Evolutionary conservation across 805 yeast genomes (phyloP).

Genomic region (Blastobotrys robertii): DNA sequence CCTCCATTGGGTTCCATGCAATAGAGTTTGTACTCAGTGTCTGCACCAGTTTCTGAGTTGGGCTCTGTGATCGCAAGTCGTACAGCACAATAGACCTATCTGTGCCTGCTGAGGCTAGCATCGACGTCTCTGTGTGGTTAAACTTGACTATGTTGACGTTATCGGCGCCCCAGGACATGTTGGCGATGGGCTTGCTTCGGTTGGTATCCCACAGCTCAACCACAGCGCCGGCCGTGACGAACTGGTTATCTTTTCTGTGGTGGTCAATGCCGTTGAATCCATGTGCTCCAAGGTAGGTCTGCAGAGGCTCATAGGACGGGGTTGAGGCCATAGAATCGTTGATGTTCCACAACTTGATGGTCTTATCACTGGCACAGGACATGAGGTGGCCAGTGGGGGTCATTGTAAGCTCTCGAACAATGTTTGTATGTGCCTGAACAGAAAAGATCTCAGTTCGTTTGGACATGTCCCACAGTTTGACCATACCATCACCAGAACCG

Average conservation of each 20-base stretch:
- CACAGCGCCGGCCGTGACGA: slow-evolving; percentile 87
- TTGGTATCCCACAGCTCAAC: slow-evolving; percentile 89
- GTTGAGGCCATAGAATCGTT: slow-evolving; percentile 17
- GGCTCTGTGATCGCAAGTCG: slow-evolving; percentile 83
- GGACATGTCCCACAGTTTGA: slow-evolving; percentile 89
- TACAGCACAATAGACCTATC: slow-evolving; percentile 87
- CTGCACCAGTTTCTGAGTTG: slow-evolving; percentile 84
- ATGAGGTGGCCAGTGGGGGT: slow-evolving; percentile 55
- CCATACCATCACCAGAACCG: slow-evolving; percentile 91
- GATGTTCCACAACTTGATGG: slow-evolving; percentile 83
- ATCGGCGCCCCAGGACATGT: slow-evolving; percentile 95
- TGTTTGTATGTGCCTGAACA: slow-evolving; percentile 82
- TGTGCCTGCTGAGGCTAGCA: slow-evolving; percentile 81
- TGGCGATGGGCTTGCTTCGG: slow-evolving; percentile 65
- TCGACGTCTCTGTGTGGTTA: slow-evolving; percentile 81
- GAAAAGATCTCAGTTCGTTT: slow-evolving; percentile 65
- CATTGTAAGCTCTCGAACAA: slow-evolving; percentile 76
- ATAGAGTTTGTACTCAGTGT: slow-evolving; percentile 74
- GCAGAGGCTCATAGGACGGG: slow-evolving; percentile 45
- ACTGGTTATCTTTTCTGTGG: slow-evolving; percentile 59
- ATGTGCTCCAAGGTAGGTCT: slow-evolving; percentile 75
- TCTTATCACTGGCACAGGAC: slow-evolving; percentile 86
- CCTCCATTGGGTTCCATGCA: slow-evolving; percentile 98
- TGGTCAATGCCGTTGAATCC: slow-evolving; percentile 82
- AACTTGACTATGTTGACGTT: slow-evolving; percentile 74